phyloP scores from a whole-genome alignment of 352 stramenopile genomes.

The Pythium scleroteichum region DNA sequence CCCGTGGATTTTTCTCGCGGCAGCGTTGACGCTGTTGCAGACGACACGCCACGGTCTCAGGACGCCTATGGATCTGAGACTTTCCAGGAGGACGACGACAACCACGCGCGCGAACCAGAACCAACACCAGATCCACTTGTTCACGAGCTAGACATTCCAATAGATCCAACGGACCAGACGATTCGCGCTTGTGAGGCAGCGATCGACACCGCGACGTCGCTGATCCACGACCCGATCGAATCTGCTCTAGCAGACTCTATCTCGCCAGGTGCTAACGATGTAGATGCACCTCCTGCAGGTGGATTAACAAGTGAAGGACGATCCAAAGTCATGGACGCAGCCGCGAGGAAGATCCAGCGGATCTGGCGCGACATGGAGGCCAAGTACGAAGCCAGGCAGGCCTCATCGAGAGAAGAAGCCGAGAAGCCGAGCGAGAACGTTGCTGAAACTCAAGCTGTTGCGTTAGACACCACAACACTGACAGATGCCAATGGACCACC shows the following conservation, averaged over 20 bases:
- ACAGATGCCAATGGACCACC: not conserved
- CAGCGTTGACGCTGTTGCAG: no score
- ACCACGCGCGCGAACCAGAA: not conserved
- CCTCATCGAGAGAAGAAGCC: not conserved
- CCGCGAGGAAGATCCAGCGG: slow-evolving; percentile 29
- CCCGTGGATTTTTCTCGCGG: no score
- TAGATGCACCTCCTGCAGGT: not conserved
- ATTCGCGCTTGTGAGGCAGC: slow-evolving; percentile 20
- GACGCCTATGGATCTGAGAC: not conserved
- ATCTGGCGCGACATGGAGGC: slow-evolving; percentile 32
- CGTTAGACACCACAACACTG: not conserved
- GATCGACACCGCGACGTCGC: slow-evolving; percentile 4
- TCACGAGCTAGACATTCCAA: not conserved
- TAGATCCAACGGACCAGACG: slow-evolving; percentile 1
- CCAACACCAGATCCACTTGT: not conserved
- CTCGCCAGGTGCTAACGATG: not conserved
- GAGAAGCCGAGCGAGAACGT: no score
- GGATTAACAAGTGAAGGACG: slow-evolving; percentile 14
- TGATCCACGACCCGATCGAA: slow-evolving; percentile 17
- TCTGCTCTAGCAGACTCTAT: slow-evolving; percentile 5
- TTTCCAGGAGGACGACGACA: slow-evolving; percentile 1
- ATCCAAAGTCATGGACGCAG: slow-evolving; percentile 27
- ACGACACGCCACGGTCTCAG: no score
- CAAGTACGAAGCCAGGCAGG: slow-evolving; percentile 13
- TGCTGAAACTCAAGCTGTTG: not conserved